A percentile compares a stretch with the other conserved stretches of the same genome.
phyloP scores from a whole-genome alignment of 192 early-diverging fungal species.

The Mortierella antarctica region DNA sequence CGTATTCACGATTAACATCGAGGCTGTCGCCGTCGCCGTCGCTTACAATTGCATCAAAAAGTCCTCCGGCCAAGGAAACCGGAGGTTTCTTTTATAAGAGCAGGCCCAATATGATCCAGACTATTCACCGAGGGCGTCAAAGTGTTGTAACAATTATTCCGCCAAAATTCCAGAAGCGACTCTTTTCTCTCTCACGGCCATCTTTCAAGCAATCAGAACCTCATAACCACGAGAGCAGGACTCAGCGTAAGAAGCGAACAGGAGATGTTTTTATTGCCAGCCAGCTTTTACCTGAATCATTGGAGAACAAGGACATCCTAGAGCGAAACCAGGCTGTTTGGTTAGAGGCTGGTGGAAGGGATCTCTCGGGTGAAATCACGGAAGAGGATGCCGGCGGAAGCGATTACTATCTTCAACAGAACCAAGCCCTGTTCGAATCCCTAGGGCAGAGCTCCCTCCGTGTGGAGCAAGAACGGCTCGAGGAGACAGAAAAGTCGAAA shows the following conservation, averaged over 20 bases:
- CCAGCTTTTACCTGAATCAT: conserved; percentile 25
- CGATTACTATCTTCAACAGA: conserved; percentile 31
- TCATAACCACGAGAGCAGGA: background rate
- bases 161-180: conserved; percentile 10
- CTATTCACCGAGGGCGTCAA: conserved; percentile 1
- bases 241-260: background rate
- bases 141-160: conserved; percentile 12
- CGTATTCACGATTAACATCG: no score
- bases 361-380: conserved; percentile 2
- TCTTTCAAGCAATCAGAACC: background rate
- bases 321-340: conserved; percentile 44
- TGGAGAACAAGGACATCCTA: conserved; percentile 29
- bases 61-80: background rate
- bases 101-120: background rate
- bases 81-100: background rate
- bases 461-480: background rate
- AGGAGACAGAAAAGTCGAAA: background rate
- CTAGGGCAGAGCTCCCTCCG: background rate
- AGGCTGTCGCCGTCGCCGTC: background rate
- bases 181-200: background rate
- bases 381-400: background rate
- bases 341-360: conserved; percentile 33
- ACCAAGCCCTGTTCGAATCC: conserved; percentile 35
- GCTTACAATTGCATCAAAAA: background rate
- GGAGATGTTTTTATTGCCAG: conserved; percentile 14